These are phyloP conservation scores for Dryas integrifolia DNA, from an alignment of 331 rosid species.

Conservation along the genomic window DNA sequence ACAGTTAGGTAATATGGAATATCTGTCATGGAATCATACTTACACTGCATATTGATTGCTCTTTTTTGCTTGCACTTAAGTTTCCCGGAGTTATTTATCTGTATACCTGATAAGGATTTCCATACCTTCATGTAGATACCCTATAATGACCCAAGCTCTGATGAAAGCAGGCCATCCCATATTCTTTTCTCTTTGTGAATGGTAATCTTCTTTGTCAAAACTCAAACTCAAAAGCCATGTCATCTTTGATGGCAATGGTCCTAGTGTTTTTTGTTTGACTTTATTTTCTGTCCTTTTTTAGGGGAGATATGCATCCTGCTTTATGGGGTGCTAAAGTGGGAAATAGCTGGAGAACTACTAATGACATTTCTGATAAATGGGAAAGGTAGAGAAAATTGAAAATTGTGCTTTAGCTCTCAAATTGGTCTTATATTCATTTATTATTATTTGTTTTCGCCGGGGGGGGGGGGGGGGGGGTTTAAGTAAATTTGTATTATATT, in stretches of 20 bases:
- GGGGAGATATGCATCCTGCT: constrained; percentile 96
- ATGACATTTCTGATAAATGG: constrained; percentile 76
- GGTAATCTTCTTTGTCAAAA: constrained; percentile 44
- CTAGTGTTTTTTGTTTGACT: neutral
- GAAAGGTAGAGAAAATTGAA: constrained; percentile 44
- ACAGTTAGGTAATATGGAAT: constrained; percentile 49
- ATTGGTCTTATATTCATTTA: constrained; percentile 10
- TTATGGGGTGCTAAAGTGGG: constrained; percentile 77
- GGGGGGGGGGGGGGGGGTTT: no score
- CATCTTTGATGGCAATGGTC: neutral
- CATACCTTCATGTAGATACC: constrained; percentile 51
- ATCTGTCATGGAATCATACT: neutral
- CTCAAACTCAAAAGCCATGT: neutral
- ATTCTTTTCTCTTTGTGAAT: constrained; percentile 82
- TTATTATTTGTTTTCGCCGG: neutral
- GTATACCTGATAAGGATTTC: constrained; percentile 3
- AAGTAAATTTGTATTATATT: no score
- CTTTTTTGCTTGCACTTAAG: neutral
- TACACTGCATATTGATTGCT: neutral
- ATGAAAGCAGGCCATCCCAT: constrained; percentile 71
- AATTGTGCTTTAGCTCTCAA: neutral
- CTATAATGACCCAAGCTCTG: constrained; percentile 76
- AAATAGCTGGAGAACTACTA: constrained; percentile 92
- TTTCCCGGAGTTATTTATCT: neutral
- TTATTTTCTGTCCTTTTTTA: constrained; percentile 22